These are phyloP conservation scores for Pythium biforme DNA, from an alignment of 352 stramenopile species.

Conservation along the genomic window DNA sequence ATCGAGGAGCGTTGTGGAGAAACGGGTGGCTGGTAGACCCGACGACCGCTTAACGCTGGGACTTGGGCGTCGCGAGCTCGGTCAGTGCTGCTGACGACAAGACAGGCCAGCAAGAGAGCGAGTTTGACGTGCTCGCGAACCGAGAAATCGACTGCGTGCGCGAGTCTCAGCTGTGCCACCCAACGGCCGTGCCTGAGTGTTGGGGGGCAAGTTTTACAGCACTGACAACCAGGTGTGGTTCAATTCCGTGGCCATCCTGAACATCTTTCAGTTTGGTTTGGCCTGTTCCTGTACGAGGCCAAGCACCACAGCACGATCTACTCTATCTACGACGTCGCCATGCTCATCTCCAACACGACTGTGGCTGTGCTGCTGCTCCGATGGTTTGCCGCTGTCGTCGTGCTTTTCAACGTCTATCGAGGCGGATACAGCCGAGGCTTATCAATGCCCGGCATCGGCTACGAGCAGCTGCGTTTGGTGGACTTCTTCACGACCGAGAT, in stretches of 20 bases:
- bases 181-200: constrained; percentile 12
- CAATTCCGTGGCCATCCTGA: constrained; percentile 22
- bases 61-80: constrained; percentile 32
- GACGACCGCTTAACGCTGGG: not conserved
- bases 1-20: constrained; percentile 31
- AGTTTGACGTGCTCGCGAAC: constrained; percentile 35
- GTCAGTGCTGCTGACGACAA: constrained; percentile 2
- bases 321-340: constrained; percentile 42
- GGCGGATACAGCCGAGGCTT: constrained; percentile 12
- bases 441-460: constrained; percentile 30
- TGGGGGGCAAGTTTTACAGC: constrained; percentile 18
- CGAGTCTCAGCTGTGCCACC: constrained; percentile 7
- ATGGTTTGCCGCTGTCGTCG: constrained; percentile 40
- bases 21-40: not conserved
- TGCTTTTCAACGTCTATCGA: constrained; percentile 25
- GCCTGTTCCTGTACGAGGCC: constrained; percentile 40
- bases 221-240: constrained; percentile 3
- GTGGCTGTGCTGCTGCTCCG: constrained; percentile 35
- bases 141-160: constrained; percentile 33
- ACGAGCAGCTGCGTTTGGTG: constrained; percentile 32
- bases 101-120: constrained; percentile 22
- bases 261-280: constrained; percentile 33
- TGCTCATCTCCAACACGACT: constrained; percentile 46
- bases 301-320: constrained; percentile 18
- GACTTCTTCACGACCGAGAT: constrained; percentile 39